These are phyloP conservation scores for Rhizoclosmatium sp. DNA, from an alignment of 192 early-diverging fungal species.

Conservation along the genomic window DNA sequence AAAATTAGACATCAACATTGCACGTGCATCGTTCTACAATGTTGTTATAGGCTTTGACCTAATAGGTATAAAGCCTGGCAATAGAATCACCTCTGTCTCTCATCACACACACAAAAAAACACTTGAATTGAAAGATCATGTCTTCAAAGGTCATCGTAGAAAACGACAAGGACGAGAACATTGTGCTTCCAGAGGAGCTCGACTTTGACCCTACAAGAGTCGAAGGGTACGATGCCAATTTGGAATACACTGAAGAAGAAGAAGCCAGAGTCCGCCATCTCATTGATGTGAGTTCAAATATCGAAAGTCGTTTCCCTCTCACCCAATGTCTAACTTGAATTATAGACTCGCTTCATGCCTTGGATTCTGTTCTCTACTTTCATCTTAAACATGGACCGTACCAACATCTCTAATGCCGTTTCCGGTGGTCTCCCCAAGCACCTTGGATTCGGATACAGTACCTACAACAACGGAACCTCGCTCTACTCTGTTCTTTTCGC, in stretches of 20 bases:
- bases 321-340: background rate
- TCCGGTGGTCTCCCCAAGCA: background rate
- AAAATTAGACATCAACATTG: no score
- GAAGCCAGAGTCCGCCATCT: conserved; percentile 2
- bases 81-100: no score
- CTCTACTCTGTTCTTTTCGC: conserved; percentile 27
- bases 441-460: conserved; percentile 4
- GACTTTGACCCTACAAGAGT: background rate
- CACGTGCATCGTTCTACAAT: no score
- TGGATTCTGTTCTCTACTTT: conserved; percentile 37
- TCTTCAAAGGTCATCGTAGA: no score
- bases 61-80: no score
- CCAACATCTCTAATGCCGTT: conserved; percentile 35
- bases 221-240: conserved; percentile 23
- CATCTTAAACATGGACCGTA: conserved; percentile 38
- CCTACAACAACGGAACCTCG: conserved; percentile 23
- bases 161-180: no score
- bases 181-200: no score
- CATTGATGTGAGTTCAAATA: conserved; percentile 8
- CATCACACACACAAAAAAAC: no score
- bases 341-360: conserved; percentile 31
- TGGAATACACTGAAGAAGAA: conserved; percentile 13
- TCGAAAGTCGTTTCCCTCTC: background rate
- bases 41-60: no score
- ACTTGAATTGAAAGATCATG: no score